Percentiles rank a stretch among this genome's conserved stretches.
These are phyloP conservation scores for Knufia petricola DNA, from an alignment of 2,329 filamentous ascomycete species.

Conservation along the genomic window DNA sequence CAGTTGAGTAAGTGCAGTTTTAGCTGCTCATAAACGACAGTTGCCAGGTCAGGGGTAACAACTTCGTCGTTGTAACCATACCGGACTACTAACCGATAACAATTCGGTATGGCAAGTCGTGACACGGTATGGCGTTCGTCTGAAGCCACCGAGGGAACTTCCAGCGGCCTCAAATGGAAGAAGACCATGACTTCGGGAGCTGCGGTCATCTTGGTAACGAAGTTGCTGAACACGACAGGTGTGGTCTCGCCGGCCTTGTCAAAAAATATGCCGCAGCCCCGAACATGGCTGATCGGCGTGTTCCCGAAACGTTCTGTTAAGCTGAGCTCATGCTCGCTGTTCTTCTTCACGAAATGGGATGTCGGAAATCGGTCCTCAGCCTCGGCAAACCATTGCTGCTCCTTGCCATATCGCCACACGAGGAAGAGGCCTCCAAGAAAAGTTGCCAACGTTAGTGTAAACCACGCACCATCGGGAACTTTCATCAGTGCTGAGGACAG, in stretches of 20 bases:
- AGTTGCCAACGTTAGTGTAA: slow-evolving; percentile 57
- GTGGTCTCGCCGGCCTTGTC: slow-evolving; percentile 60
- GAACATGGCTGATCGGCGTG: slow-evolving; percentile 38
- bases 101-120: slow-evolving; percentile 44
- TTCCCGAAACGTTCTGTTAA: slow-evolving; percentile 34
- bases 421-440: slow-evolving; percentile 58
- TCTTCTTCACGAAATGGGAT: slow-evolving; percentile 26
- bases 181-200: slow-evolving; percentile 62
- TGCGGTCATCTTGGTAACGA: slow-evolving; percentile 60
- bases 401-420: slow-evolving; percentile 70
- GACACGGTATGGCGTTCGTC: slow-evolving; percentile 42
- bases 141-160: slow-evolving; percentile 46
- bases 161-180: slow-evolving; percentile 60
- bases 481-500: slow-evolving; percentile 62
- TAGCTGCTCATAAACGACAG: slow-evolving; percentile 51
- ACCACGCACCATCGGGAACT: slow-evolving; percentile 68
- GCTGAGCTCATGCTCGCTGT: slow-evolving; percentile 21
- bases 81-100: slow-evolving; percentile 59
- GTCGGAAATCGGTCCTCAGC: slow-evolving; percentile 49
- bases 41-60: slow-evolving; percentile 54
- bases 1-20: slow-evolving; percentile 37
- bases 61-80: slow-evolving; percentile 67
- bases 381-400: slow-evolving; percentile 65
- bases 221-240: slow-evolving; percentile 61
- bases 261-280: slow-evolving; percentile 63